Percentiles rank a stretch among this genome's conserved stretches.
These are phyloP conservation scores for Phytophthora constricta DNA, from an alignment of 352 stramenopile genomes.

Conservation along the genomic window DNA sequence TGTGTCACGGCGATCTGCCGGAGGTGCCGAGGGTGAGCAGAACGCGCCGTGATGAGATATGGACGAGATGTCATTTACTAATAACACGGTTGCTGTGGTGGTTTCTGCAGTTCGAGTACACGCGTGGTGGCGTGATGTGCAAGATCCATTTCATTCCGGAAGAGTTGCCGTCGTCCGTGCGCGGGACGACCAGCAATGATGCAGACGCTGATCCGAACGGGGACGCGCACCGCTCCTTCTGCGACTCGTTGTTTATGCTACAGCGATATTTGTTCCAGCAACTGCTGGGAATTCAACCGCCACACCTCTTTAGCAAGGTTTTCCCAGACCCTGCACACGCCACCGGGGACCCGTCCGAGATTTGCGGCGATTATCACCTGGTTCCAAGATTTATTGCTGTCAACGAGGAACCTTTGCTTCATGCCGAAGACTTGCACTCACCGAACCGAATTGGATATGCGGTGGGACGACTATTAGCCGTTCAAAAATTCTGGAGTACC, in stretches of 20 bases:
- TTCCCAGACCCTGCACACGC: slow-evolving; percentile 61
- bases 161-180: slow-evolving; percentile 59
- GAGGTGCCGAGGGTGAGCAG: slow-evolving; percentile 63
- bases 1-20: slow-evolving; percentile 66
- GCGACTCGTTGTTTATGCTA: slow-evolving; percentile 66
- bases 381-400: slow-evolving; percentile 83
- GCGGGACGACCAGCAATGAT: slow-evolving; percentile 31
- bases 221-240: slow-evolving; percentile 44
- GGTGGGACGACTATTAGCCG: slow-evolving; percentile 64
- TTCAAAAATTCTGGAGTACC: slow-evolving; percentile 73
- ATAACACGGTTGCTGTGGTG: not conserved
- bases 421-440: slow-evolving; percentile 66
- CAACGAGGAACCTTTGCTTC: slow-evolving; percentile 65
- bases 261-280: slow-evolving; percentile 82
- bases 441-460: slow-evolving; percentile 84
- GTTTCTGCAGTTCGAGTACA: slow-evolving; percentile 80
- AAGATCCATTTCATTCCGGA: slow-evolving; percentile 74
- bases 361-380: slow-evolving; percentile 82
- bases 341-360: slow-evolving; percentile 60
- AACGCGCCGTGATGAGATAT: not conserved
- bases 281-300: slow-evolving; percentile 74
- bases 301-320: slow-evolving; percentile 72
- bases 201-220: slow-evolving; percentile 31
- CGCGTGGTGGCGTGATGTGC: slow-evolving; percentile 78
- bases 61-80: too few relatives aligned